These are phyloP conservation scores for Trichoderma endophyticum DNA, from an alignment of 2,329 filamentous ascomycete genomes.

Conservation along the genomic window DNA sequence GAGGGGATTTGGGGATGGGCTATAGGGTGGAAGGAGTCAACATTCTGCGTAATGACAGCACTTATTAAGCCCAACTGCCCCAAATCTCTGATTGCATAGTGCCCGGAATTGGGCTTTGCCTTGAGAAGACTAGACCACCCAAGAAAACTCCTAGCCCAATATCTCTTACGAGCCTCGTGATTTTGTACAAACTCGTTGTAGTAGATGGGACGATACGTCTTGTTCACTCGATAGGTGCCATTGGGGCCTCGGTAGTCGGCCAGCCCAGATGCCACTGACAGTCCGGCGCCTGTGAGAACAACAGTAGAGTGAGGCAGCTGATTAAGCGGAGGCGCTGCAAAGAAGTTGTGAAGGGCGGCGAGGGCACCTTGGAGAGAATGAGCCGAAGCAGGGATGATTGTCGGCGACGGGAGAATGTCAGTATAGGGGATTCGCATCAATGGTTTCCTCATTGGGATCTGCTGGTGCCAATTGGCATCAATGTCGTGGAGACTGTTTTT, in stretches of 20 bases:
- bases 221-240: slow-evolving; percentile 91
- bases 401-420: slow-evolving; percentile 71
- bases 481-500: neutral
- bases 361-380: slow-evolving; percentile 69
- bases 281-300: slow-evolving; percentile 74
- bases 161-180: slow-evolving; percentile 84
- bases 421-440: slow-evolving; percentile 91
- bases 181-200: slow-evolving; percentile 80
- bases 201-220: slow-evolving; percentile 86
- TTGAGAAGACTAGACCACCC: slow-evolving; percentile 82
- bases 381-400: slow-evolving; percentile 70
- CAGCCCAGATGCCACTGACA: slow-evolving; percentile 88
- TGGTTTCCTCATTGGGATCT: slow-evolving; percentile 58
- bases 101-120: slow-evolving; percentile 75
- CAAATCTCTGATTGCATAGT: slow-evolving; percentile 72
- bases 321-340: slow-evolving; percentile 57
- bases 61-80: slow-evolving; percentile 69
- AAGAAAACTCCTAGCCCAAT: slow-evolving; percentile 93
- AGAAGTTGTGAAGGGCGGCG: slow-evolving; percentile 72
- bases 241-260: slow-evolving; percentile 88
- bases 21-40: slow-evolving; percentile 84
- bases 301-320: slow-evolving; percentile 48
- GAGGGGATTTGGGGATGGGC: slow-evolving; percentile 74
- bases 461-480: neutral
- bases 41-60: slow-evolving; percentile 88